Conservation (phyloP, 1,284 basidiomycete genomes). For the Caloboletus firmus region DNA sequence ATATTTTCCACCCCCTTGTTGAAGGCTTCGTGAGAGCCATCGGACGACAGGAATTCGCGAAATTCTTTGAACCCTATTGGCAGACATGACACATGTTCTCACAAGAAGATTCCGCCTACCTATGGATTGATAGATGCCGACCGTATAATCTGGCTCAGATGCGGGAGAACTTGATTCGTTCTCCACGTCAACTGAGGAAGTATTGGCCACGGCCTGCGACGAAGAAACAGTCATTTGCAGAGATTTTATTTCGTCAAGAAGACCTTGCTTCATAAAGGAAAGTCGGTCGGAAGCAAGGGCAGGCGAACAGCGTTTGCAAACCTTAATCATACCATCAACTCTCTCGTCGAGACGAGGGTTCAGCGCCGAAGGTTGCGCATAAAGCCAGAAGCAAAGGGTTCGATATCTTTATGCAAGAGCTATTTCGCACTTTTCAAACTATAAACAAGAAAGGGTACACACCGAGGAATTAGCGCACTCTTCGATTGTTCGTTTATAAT, state of each 20-base stretch:
- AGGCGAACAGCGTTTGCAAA: slow-evolving; percentile 33
- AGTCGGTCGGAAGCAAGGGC: slow-evolving; percentile 6
- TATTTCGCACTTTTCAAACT: background rate
- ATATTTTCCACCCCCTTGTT: slow-evolving; percentile 69
- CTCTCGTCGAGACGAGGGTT: slow-evolving; percentile 73
- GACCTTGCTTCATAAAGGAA: slow-evolving; percentile 58
- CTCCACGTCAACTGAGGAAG: background rate
- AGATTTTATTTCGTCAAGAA: slow-evolving; percentile 78
- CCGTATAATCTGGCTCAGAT: slow-evolving; percentile 55
- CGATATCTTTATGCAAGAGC: slow-evolving; percentile 56
- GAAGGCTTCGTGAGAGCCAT: slow-evolving; percentile 49
- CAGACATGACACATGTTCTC: slow-evolving; percentile 1
- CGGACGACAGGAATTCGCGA: slow-evolving; percentile 55
- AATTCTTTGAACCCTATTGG: slow-evolving; percentile 88
- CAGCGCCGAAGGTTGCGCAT: slow-evolving; percentile 68
- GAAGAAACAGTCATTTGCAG: slow-evolving; percentile 42
- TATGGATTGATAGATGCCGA: slow-evolving; percentile 94
- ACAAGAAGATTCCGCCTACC: slow-evolving; percentile 45
- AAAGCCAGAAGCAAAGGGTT: slow-evolving; percentile 91
- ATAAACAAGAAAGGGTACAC: slow-evolving; percentile 3
- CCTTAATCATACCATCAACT: slow-evolving; percentile 89
- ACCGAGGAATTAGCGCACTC: slow-evolving; percentile 50
- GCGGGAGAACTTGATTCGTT: background rate
- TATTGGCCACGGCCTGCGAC: background rate
- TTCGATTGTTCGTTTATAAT: slow-evolving; percentile 66